These are phyloP conservation scores for Candida quercuum DNA, from an alignment of 805 yeast genomes.

Conservation along the genomic window DNA sequence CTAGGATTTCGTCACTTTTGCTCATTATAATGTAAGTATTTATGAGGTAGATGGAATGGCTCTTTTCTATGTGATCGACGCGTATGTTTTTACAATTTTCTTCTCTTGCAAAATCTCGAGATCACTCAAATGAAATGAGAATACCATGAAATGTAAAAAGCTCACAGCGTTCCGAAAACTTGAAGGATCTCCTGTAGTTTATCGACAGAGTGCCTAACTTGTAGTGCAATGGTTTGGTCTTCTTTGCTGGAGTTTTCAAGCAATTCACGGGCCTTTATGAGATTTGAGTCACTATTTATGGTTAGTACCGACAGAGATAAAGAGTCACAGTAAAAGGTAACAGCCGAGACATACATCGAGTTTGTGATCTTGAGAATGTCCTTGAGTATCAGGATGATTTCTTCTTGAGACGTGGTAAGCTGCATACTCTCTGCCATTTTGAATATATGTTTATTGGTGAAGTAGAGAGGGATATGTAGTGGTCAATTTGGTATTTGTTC, in stretches of 20 bases:
- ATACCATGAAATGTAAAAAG: neutral
- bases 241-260: neutral
- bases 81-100: neutral
- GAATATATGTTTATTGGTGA: too few relatives aligned
- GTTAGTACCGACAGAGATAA: neutral
- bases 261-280: slow-evolving; percentile 1
- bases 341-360: slow-evolving; percentile 5
- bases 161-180: slow-evolving; percentile 3
- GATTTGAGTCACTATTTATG: slow-evolving; percentile 5
- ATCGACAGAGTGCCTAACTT: neutral
- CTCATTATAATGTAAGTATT: slow-evolving; percentile 1
- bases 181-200: slow-evolving; percentile 4
- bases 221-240: slow-evolving; percentile 2
- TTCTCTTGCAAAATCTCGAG: too few relatives aligned
- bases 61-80: neutral
- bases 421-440: too few relatives aligned
- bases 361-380: slow-evolving; percentile 4
- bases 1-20: slow-evolving; percentile 21
- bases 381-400: neutral
- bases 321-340: neutral
- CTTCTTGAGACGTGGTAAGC: neutral
- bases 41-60: neutral
- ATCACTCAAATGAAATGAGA: too few relatives aligned
- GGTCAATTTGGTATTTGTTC: too few relatives aligned
- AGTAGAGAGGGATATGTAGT: too few relatives aligned